Base-by-base conservation (phyloP, 108 stramenopile species). In the Stephanodiscus minutulus region DNA sequence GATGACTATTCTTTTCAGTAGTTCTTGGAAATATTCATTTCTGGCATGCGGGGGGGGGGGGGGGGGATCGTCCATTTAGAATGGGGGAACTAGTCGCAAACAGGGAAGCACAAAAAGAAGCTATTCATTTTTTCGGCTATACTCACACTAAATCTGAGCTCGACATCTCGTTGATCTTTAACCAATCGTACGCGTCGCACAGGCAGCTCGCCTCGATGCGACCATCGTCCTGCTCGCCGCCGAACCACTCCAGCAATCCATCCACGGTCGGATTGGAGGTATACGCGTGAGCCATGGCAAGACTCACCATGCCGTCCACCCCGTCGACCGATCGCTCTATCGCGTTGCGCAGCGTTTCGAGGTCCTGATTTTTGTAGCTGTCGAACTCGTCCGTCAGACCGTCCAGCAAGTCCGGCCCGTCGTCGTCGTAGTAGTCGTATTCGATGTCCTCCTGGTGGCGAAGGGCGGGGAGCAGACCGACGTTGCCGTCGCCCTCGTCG, bases 221-320 rank as follows among this genome's bases (percentile, higher is more conserved):
- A 7, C 46, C 43, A 54, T 81, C 70, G 20, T 61, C 62, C 28
- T 71, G 48, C 25, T 54, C 41, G 25, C 28, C 56, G 24, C 25
- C 56, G 43, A 44, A 44, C 43, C 43, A 44, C 43, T 44, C 43
- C 15, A 44, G 15, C 13, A 44, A 1, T 15, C 2, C 15, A 44
- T 44, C 43, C 13, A 15, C 15, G 0, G 3, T 44, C 3, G 13
- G 43, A 44, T 44, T 15, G 13, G 43, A 44, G 21, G 89, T 88
- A 24, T 88, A 74, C 12, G 90, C 90, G 46, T 74, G 66, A 11
- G 90, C 90, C 61, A 94, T 58, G 10, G 93, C 93, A 35, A 88
- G 73, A 49, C 87, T 94, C 85, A 94, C 85, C 84, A 94, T 94
- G 0, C 93, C 88, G 37, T 94, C 89, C 36, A 85, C 86, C 25